Conservation (phyloP, 495 filamentous ascomycete species). For the Xylaria cubensis region DNA sequence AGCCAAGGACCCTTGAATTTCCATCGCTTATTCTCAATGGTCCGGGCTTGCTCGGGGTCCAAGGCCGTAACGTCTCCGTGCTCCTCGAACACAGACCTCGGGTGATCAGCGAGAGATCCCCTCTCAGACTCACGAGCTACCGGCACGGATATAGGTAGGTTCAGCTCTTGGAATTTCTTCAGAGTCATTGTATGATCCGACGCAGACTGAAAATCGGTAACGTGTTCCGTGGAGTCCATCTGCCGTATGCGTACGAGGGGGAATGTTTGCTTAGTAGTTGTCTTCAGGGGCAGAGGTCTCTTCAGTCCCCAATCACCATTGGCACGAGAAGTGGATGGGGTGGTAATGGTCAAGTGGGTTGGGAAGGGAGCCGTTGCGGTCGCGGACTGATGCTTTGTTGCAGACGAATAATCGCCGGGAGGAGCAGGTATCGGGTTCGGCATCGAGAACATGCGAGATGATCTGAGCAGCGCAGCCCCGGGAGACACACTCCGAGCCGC, state of each 20-base stretch:
- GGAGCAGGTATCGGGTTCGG: conserved; percentile 58
- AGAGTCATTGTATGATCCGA: conserved; percentile 82
- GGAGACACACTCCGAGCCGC: conserved; percentile 57
- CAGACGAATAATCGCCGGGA: conserved; percentile 41
- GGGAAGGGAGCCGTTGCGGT: conserved; percentile 79
- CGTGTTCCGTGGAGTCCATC: conserved; percentile 87
- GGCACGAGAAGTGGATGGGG: conserved; percentile 72
- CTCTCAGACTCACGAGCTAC: conserved; percentile 35
- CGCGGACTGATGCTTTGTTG: conserved; percentile 40
- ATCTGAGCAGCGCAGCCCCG: conserved; percentile 64
- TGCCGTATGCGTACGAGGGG: conserved; percentile 73
- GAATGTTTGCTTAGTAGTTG: conserved; percentile 72
- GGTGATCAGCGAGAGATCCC: conserved; percentile 11
- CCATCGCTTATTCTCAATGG: conserved; percentile 61
- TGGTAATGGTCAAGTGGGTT: conserved; percentile 84
- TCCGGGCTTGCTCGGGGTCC: conserved; percentile 36
- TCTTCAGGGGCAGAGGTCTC: conserved; percentile 75
- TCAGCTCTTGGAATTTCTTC: conserved; percentile 82
- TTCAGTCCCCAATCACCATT: conserved; percentile 96
- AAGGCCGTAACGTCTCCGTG: conserved; percentile 57
- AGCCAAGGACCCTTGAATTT: conserved; percentile 85
- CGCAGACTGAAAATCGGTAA: conserved; percentile 88
- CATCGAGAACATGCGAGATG: conserved; percentile 65
- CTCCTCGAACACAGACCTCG: conserved; percentile 66
- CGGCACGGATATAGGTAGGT: conserved; percentile 59